Evolutionary conservation across 106 monocot species (phyloP), one percentile per base, ranked within the genome.

Genomic region (Apostasia ramifera): DNA sequence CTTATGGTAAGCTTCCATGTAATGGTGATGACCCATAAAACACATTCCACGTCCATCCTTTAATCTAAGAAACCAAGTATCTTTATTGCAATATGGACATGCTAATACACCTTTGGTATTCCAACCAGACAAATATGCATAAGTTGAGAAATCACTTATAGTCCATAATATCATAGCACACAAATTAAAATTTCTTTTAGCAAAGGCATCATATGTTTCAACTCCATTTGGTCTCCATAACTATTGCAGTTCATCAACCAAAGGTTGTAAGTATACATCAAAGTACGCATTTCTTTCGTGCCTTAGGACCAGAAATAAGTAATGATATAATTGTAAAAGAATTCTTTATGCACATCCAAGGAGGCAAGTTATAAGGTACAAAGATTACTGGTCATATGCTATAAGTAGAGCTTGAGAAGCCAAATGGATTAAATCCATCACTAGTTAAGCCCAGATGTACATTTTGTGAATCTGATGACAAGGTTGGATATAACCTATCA

Each of bases 151-250:
- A 15, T 73, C 73, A 73, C 65, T 61, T 50, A 73, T 63, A 9
- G 63, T 73, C 8, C 63, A 63, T 1, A 73, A 15, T 4, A 73
- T 10, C 8, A 47, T 38, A 2, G 13, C 73, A 40, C 7, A 40
- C 5, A 70, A 13, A 0, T 5, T n/a, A n/a, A 78, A 78, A 50
- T 58, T 6, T 43, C 51, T 5, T 37, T 50, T 52, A 3, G 2
- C 67, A 55, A 44, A 41, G 43, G 72, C 48, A 78, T 78, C 78
- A 72, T 57, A 78, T 37, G 61, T 66, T 3, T 39, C 26, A 42
- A 66, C 64, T 38, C 78, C 78, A 55, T 45, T 13, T 13, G 26
- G 26, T 26, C 46, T 26, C 78, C 71, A 71, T 62, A 71, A 47
- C 12, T 66, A 3, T 41, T 71, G 51, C 13, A 71, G 42, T 9